These are phyloP conservation scores for Aquanectria penicillioides DNA, from an alignment of 2,329 filamentous ascomycete species.

Conservation along the genomic window DNA sequence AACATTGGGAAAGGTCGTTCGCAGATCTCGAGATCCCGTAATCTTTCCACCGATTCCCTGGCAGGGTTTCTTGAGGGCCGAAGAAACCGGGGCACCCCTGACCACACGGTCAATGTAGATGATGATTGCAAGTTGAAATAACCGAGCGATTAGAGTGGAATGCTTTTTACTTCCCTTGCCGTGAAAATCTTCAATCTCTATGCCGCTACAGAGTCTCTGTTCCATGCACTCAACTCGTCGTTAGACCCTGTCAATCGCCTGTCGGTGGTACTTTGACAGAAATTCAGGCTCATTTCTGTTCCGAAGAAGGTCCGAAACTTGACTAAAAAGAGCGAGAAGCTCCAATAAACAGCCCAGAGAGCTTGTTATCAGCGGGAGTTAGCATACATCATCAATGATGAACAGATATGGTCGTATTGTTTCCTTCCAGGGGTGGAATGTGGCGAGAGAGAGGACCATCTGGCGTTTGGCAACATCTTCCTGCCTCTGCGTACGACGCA, in stretches of 20 bases:
- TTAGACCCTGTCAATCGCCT: background rate
- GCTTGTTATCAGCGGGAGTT: background rate
- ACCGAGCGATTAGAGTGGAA: background rate
- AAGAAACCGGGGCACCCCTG: background rate
- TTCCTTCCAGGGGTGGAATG: background rate
- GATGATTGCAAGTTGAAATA: slow-evolving; percentile 7
- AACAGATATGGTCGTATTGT: background rate
- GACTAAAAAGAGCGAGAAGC: background rate
- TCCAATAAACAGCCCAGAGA: slow-evolving; percentile 14
- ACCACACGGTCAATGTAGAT: slow-evolving; percentile 16
- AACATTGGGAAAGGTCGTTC: slow-evolving; percentile 18
- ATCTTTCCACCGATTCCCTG: background rate
- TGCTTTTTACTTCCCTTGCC: background rate
- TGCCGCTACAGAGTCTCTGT: slow-evolving; percentile 5
- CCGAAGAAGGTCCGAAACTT: background rate
- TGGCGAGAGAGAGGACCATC: background rate
- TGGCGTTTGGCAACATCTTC: background rate
- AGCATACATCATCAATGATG: background rate
- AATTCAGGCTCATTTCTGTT: background rate
- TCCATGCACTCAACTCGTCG: background rate
- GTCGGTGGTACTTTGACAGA: background rate
- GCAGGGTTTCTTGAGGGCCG: background rate
- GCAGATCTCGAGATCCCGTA: slow-evolving; percentile 1
- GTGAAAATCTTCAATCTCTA: background rate
- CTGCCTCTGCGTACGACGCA: background rate